Evolutionary conservation across 2,329 filamentous ascomycete genomes (phyloP), one percentile per base, ranked within the genome.

Genomic region (Capronia epimyces): DNA sequence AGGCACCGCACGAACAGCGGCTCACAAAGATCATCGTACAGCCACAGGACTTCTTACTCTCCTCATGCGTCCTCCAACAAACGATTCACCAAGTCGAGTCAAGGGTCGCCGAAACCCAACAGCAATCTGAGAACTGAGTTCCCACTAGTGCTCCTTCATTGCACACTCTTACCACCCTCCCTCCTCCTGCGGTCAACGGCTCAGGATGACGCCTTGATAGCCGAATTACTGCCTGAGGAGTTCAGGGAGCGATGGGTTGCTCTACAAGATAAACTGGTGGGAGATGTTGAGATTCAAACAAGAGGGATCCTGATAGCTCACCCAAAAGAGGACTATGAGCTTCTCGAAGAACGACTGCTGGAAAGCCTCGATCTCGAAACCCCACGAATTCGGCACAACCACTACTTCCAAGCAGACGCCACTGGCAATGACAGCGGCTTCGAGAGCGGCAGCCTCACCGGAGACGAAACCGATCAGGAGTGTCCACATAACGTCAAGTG

Each of bases 281-380:
- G 64, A 1, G 76, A 77, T 3, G 74, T 76, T 2, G 74, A 79
- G 31, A 67, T 83, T n/a, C 72, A 77, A 64, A 69, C 77, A 36
- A 71, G 81, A 12, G 81, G 78, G 0, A 69, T 84, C 13, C 68
- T 84, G 49, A 80, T 84, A n/a, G 75, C 78, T 1, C 81, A 84
- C 62, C 81, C 81, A 1, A 68, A 75, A 52, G 79, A 81, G 44
- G 75, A 82, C 50, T 83, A 82, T 58, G 80, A 82, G 48, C 61
- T 83, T 25, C 70, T 84, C 2, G 80, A 83, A 62, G 81, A 84
- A 60, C 69, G 79, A 31, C 66, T 84, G 6, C 60, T 84, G 27
- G 80, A 84, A 61, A 79, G 75, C 40, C 60, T 84, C 46, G 80
- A 82, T 53, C 66, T 84, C 16, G 73, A 75, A 55, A 69, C 68